These are phyloP conservation scores for Penicillium sp. DNA, from an alignment of 2,329 filamentous ascomycete species.

Conservation along the genomic window DNA sequence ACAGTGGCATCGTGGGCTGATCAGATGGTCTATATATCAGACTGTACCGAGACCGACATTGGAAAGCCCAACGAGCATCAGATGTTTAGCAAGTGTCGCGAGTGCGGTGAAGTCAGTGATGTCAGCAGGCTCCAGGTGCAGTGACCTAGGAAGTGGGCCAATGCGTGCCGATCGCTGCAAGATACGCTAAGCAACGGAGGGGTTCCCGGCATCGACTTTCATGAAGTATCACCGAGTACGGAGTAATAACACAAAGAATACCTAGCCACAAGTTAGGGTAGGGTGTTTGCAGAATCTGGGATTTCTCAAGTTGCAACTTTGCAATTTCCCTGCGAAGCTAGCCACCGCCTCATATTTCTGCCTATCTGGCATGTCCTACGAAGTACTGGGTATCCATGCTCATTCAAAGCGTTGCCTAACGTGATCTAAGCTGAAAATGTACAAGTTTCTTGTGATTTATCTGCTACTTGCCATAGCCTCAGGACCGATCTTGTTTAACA, in stretches of 20 bases:
- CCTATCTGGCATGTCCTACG: neutral
- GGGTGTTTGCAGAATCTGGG: too few species aligned
- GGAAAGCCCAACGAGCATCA: neutral
- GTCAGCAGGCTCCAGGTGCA: conserved; percentile 18
- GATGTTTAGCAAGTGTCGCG: neutral
- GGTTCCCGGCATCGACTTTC: neutral
- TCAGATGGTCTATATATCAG: neutral
- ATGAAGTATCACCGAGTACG: too few species aligned
- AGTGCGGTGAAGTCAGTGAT: conserved; percentile 26
- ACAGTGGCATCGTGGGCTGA: conserved; percentile 31
- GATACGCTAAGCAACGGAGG: neutral
- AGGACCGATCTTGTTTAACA: too few species aligned
- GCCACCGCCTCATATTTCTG: neutral
- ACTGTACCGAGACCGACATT: neutral
- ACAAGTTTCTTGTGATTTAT: too few species aligned
- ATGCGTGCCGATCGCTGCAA: conserved; percentile 11
- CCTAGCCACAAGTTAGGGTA: too few species aligned
- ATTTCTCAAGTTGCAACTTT: too few species aligned
- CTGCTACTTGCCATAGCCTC: too few species aligned
- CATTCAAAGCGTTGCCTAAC: neutral
- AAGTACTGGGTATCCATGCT: too few species aligned
- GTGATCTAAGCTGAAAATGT: neutral
- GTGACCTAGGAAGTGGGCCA: conserved; percentile 21
- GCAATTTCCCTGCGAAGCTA: neutral
- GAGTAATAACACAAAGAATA: too few species aligned